A percentile compares a stretch with the other conserved stretches of the same genome.
Evolutionary conservation across 495 filamentous ascomycete genomes (phyloP).

Genomic region (Bryoglossum gracile): DNA sequence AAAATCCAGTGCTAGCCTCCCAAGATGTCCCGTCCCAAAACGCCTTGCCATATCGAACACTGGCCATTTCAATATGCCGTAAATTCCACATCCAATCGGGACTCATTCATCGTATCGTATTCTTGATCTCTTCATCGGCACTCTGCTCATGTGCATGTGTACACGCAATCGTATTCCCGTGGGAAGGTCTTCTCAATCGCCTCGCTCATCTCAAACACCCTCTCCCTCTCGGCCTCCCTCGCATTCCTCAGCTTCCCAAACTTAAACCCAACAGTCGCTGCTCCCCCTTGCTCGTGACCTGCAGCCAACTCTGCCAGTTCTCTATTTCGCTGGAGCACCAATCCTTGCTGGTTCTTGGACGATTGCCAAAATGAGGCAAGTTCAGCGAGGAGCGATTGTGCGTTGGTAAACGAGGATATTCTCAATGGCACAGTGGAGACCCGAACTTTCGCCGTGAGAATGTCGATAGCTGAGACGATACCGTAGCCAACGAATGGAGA

Average conservation of each 20-base stretch:
- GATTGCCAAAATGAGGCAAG: conserved; percentile 25
- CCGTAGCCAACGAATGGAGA: conserved; percentile 40
- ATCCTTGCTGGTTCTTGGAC: conserved; percentile 16
- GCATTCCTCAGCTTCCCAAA: not conserved
- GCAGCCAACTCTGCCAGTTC: conserved; percentile 6
- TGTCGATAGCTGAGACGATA: conserved; percentile 40
- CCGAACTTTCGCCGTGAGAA: conserved; percentile 35
- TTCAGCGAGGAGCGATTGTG: conserved; percentile 17
- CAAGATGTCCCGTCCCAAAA: too few species aligned
- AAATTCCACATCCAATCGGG: too few species aligned
- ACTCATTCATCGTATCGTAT: too few species aligned
- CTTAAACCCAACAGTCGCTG: conserved; percentile 3
- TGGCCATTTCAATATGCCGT: too few species aligned
- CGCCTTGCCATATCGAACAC: too few species aligned
- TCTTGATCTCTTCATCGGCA: too few species aligned
- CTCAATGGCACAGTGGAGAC: conserved; percentile 14
- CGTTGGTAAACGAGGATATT: conserved; percentile 14
- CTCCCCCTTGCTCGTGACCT: conserved; percentile 1
- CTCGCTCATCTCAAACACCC: conserved; percentile 14
- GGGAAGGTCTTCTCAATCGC: conserved; percentile 22
- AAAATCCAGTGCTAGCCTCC: too few species aligned
- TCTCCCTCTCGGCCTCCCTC: conserved; percentile 1
- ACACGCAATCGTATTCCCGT: conserved; percentile 21
- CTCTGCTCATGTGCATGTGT: too few species aligned
- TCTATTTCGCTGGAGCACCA: conserved; percentile 15